A percentile compares a stretch with the other conserved stretches of the same genome.
phyloP scores from a whole-genome alignment of 306 rosid species.

The Quercus mongolica region DNA sequence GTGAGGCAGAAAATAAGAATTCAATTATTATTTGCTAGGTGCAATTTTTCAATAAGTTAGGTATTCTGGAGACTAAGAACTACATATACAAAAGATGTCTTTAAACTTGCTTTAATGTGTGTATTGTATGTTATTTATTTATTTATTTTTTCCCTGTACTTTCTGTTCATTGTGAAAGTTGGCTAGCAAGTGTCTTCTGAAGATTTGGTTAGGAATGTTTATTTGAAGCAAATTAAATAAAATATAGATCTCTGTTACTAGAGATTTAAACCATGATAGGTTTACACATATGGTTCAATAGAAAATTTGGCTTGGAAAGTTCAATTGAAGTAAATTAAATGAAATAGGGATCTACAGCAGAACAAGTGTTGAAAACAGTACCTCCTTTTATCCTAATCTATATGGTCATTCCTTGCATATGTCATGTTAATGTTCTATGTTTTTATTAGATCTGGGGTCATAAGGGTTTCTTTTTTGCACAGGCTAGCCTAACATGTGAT shows the following conservation, averaged over 20 bases:
- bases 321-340: not conserved
- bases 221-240: no score
- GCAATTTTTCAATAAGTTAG: not conserved
- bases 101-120: not conserved
- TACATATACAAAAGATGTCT: not conserved
- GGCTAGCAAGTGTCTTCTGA: not conserved
- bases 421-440: not conserved
- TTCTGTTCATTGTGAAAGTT: not conserved
- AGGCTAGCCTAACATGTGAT: conserved; percentile 11
- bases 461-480: not conserved
- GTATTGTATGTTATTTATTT: not conserved
- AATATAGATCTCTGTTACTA: not conserved
- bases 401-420: not conserved
- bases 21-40: not conserved
- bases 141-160: not conserved
- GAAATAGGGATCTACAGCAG: not conserved
- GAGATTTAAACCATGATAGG: not conserved
- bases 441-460: not conserved
- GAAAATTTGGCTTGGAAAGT: not conserved
- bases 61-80: not conserved
- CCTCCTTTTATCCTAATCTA: not conserved
- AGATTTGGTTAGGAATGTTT: no score
- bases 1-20: not conserved
- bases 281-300: not conserved
- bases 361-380: not conserved